Base-by-base conservation (phyloP, 2,329 filamentous ascomycete genomes). In the Clonostachys chloroleuca region DNA sequence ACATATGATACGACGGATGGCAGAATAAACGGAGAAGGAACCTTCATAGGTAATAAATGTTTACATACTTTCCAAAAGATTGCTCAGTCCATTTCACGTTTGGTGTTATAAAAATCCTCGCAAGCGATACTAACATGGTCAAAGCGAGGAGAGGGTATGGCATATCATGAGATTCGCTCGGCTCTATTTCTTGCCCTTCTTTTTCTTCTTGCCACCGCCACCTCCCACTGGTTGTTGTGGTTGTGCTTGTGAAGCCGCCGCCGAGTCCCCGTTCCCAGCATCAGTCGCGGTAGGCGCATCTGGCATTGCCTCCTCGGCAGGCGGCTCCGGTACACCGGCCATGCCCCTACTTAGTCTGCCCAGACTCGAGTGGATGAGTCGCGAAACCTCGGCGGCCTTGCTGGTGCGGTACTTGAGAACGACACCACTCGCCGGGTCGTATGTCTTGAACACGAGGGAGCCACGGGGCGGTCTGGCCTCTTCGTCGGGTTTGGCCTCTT, bases 361-460 rank as follows among this genome's bases (percentile, higher is more conserved):
- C 52, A 99, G 67, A 40, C 85, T 81, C 45, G 83, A 81, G 51
- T 61, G 55, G 48, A 99, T 81, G 58, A 99, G 70, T 30, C 94
- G 77, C 20, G 87, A 86, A 10, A 99, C 91, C 69, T 97, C 92
- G 17, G 89, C 89, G 17, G 87, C 89, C 69, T 96, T 95, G 62
- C 86, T 86, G 35, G 94, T 99, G 63, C 82, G 80, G 75, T 96
- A 97, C 70, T 96, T 95, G 52, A 99, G 78, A 51, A 86, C 86
- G 49, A 86, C 84, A 59, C 94, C 94, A 47, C 84, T 87, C 40
- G 73, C 73, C 1, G 94, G 87, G 65, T 96, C 89, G 71, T 84
- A 97, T 5, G 94, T 94, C 73, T 95, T 97, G 51, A 99, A 72
- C 5, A 84, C 86, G 45, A 99, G 84, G 47, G 77, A 81, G 54